A percentile compares a stretch with the other conserved stretches of the same genome.
phyloP scores from a whole-genome alignment of 2,329 filamentous ascomycete genomes.

The Cryphonectria naterciae region DNA sequence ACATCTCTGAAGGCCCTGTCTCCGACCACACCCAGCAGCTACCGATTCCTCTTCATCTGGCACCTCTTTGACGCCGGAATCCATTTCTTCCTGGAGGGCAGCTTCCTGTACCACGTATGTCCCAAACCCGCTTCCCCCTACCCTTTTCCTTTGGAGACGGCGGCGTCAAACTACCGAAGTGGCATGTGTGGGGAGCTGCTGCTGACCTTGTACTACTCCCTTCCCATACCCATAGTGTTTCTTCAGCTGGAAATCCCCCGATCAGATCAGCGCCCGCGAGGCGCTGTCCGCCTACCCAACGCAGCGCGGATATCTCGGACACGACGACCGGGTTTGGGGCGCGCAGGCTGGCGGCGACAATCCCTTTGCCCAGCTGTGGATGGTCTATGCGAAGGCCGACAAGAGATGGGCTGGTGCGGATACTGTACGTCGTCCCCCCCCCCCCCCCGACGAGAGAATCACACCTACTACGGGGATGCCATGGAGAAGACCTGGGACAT shows the following conservation, averaged over 20 bases:
- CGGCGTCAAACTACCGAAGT: neutral
- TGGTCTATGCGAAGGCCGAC: slow-evolving; percentile 70
- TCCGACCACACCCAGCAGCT: slow-evolving; percentile 54
- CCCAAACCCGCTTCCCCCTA: no score
- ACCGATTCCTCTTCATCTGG: slow-evolving; percentile 88
- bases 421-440: slow-evolving; percentile 44
- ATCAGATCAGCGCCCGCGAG: slow-evolving; percentile 38
- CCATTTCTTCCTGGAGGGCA: slow-evolving; percentile 88
- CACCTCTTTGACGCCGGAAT: slow-evolving; percentile 91
- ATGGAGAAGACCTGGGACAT: neutral
- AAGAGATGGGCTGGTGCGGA: slow-evolving; percentile 67
- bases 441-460: neutral
- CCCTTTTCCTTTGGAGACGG: neutral
- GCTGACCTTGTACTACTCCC: slow-evolving; percentile 7
- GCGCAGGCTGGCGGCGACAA: slow-evolving; percentile 59
- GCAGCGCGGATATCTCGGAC: slow-evolving; percentile 57
- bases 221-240: slow-evolving; percentile 60
- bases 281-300: slow-evolving; percentile 48
- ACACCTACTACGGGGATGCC: neutral
- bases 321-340: slow-evolving; percentile 56
- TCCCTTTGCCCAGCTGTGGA: slow-evolving; percentile 65
- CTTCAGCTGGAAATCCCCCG: slow-evolving; percentile 59
- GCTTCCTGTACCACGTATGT: slow-evolving; percentile 76
- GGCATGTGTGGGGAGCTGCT: no score
- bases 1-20: slow-evolving; percentile 54